phyloP scores from a whole-genome alignment of 495 filamentous ascomycete species.

The Xylaria telfairii region DNA sequence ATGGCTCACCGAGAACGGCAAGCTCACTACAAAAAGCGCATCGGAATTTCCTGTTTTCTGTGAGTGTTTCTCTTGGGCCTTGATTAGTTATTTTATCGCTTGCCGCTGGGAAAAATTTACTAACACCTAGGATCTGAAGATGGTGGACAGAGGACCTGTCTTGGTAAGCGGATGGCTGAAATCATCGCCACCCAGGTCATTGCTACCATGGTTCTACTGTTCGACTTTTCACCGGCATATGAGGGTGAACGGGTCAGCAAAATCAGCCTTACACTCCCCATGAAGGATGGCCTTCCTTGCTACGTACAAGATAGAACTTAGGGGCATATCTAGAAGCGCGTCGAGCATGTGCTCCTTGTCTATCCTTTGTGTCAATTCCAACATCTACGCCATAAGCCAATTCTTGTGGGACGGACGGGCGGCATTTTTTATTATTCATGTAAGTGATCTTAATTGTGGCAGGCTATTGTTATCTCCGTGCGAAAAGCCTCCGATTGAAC shows the following conservation, averaged over 20 bases:
- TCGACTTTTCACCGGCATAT: conserved; percentile 54
- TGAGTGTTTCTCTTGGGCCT: not conserved
- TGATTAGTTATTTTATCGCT: not conserved
- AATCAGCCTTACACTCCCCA: conserved; percentile 65
- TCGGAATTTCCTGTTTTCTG: conserved; percentile 65
- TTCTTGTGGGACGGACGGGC: not conserved
- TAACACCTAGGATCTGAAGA: conserved; percentile 37
- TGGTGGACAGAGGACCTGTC: conserved; percentile 61
- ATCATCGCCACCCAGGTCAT: conserved; percentile 59
- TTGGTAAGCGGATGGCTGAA: conserved; percentile 68
- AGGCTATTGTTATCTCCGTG: too few relatives aligned
- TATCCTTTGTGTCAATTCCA: not conserved
- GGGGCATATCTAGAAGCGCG: not conserved
- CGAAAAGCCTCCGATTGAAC: not conserved
- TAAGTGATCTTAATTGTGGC: not conserved
- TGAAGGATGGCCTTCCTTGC: conserved; percentile 64
- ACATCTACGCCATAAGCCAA: not conserved
- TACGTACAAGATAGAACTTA: conserved; percentile 34
- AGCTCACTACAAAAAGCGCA: conserved; percentile 50
- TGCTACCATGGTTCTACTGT: conserved; percentile 51
- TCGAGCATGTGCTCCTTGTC: not conserved
- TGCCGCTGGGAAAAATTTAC: not conserved
- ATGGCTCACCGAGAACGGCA: conserved; percentile 53
- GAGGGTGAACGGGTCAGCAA: conserved; percentile 56
- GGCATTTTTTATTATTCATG: not conserved